Evolutionary conservation across 495 filamentous ascomycete genomes (phyloP).

Genomic region (Xylaria sp.): DNA sequence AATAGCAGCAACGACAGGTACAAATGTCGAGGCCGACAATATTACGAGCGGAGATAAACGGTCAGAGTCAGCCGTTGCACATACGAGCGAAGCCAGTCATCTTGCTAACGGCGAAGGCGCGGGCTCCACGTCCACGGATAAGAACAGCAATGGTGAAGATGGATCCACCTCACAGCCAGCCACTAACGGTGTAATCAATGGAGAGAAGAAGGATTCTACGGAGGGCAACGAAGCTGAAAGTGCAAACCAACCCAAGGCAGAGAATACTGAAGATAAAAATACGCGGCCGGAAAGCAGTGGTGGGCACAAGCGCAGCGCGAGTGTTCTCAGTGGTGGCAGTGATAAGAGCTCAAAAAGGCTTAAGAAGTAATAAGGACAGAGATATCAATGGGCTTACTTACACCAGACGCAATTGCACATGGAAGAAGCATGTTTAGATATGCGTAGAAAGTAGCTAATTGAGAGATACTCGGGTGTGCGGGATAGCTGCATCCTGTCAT

Average conservation of each 20-base stretch:
- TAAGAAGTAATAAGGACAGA: conserved; percentile 59
- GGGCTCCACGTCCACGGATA: conserved; percentile 29
- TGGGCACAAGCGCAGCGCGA: conserved; percentile 76
- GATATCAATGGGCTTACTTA: neutral
- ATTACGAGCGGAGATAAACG: conserved; percentile 11
- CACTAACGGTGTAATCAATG: conserved; percentile 33
- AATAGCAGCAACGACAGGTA: neutral
- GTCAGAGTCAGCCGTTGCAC: neutral
- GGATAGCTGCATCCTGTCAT: neutral
- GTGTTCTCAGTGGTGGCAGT: conserved; percentile 71
- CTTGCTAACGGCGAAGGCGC: conserved; percentile 31
- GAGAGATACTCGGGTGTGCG: neutral
- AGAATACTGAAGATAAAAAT: conserved; percentile 31
- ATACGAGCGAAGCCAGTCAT: conserved; percentile 9
- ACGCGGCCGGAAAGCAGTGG: conserved; percentile 42
- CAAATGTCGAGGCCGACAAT: neutral
- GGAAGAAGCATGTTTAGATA: neutral
- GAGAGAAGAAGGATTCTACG: conserved; percentile 35
- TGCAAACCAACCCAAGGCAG: neutral
- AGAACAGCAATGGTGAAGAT: conserved; percentile 35
- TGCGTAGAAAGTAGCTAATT: neutral
- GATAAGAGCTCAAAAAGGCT: conserved; percentile 75
- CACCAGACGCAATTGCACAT: neutral
- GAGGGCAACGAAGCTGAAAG: conserved; percentile 24
- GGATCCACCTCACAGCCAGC: conserved; percentile 23